phyloP scores from a whole-genome alignment of 2,329 filamentous ascomycete species.

The Leptosphaerulina australis region DNA sequence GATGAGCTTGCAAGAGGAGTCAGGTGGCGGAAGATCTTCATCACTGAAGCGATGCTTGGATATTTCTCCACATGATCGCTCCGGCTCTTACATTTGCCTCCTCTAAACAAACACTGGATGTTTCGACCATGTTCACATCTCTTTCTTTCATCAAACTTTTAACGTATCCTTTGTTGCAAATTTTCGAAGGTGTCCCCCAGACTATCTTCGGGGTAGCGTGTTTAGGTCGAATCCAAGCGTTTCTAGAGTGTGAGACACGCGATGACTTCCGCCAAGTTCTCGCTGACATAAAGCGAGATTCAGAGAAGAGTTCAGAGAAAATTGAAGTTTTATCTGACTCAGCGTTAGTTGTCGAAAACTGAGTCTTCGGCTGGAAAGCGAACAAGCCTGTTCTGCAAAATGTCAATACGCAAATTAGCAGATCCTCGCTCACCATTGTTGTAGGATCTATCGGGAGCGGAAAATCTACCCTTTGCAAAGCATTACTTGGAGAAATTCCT shows the following conservation, averaged over 20 bases:
- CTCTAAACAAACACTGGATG: background rate
- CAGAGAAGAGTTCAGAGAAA: too few species aligned
- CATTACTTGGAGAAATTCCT: conserved; percentile 25
- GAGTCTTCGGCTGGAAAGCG: background rate
- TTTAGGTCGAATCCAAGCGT: conserved; percentile 1
- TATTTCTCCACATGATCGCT: background rate
- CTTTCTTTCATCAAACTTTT: conserved; percentile 7
- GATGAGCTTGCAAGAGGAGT: conserved; percentile 37
- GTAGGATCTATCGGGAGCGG: conserved; percentile 21
- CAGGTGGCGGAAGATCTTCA: background rate
- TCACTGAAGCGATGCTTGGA: background rate
- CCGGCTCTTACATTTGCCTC: conserved; percentile 4
- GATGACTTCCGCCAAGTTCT: conserved; percentile 10
- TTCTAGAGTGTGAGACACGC: background rate
- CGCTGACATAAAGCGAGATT: too few species aligned
- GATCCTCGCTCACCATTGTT: conserved; percentile 13
- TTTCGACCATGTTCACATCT: conserved; percentile 5
- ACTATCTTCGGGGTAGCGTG: background rate
- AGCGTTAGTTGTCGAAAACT: too few species aligned
- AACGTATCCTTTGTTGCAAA: background rate
- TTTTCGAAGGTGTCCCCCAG: conserved; percentile 1
- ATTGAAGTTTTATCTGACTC: too few species aligned
- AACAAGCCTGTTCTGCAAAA: background rate
- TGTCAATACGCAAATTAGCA: background rate
- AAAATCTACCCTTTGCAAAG: conserved; percentile 46